Evolutionary conservation across 768 basidiomycete genomes (phyloP), one percentile per base, ranked within the genome.

Genomic region (Imleria badia): DNA sequence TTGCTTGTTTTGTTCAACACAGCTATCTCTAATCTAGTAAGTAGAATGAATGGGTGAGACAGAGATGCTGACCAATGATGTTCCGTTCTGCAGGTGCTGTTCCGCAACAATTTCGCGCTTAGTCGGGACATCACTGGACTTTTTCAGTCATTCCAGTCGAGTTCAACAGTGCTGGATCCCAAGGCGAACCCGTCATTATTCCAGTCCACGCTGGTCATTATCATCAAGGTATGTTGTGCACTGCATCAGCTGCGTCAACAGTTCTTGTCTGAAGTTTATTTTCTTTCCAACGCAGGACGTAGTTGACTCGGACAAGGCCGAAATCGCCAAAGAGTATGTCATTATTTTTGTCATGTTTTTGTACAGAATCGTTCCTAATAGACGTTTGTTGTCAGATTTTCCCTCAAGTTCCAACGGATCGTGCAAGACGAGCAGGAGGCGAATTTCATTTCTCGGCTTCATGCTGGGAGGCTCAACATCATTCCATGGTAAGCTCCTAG

Each of bases 71-170:
- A 57, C 15, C 7, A 6, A n/a, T 1, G 10, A 30, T 6, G 0
- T 38, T 45, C 34, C 26, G n/a, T 15, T 3, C 3, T 34, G 11
- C 53, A 85, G 84, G 81, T 86, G 2, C 67, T 85, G 2, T 85
- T 84, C 71, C 78, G 85, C 5, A 84, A 86, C 52, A 86, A 86
- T 49, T 86, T 86, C 50, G 82, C 84, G 0, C 67, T 85, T 3
- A 80, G 81, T 41, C 73, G 83, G 19, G 82, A 84, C 56, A 82
- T 86, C 17, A 75, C 79, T 5, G 81, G 81, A 3, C 75, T 85
- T 2, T 86, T 86, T 52, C 80, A 81, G 52, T 83, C 82, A 0
- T 84, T 83, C 69, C 82, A 83, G 55, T 78, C 81, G 0, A 81
- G 80, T n/a, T 77, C 80, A 0, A 76, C 79, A 0, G 76, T 86